A percentile compares a stretch with the other conserved stretches of the same genome.
Conservation (phyloP, 208 protist species). For the Phytomonas sp. region DNA sequence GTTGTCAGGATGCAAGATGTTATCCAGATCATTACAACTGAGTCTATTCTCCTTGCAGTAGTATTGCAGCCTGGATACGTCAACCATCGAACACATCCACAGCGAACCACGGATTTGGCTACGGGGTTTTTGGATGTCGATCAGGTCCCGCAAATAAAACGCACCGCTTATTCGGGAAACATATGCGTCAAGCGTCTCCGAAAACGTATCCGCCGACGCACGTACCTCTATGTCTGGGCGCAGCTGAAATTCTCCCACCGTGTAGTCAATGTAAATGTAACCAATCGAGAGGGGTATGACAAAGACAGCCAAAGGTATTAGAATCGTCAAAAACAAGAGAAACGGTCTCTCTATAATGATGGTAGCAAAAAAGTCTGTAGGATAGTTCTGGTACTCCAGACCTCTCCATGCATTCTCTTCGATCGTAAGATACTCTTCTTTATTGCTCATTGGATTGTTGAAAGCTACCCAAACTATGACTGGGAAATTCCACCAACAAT, state of each 20-base stretch:
- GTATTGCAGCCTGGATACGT: not conserved
- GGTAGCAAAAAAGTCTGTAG: conserved; percentile 18
- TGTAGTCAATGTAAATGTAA: conserved; percentile 18
- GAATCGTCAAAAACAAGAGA: conserved; percentile 1
- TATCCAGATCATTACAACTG: not conserved
- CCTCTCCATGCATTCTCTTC: conserved; percentile 24
- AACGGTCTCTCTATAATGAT: conserved; percentile 17
- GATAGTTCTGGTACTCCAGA: conserved; percentile 41
- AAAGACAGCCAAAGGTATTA: not conserved
- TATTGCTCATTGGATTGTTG: not conserved
- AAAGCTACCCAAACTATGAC: not conserved
- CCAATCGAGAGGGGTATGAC: conserved; percentile 37
- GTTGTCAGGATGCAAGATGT: conserved; percentile 5
- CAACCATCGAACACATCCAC: not conserved
- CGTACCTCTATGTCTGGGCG: conserved; percentile 13
- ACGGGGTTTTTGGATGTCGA: not conserved
- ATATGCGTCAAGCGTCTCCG: conserved; percentile 16
- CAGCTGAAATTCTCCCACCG: conserved; percentile 38
- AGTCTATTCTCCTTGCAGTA: not conserved
- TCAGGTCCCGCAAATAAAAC: not conserved
- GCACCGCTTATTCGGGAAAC: not conserved
- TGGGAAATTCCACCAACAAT: not conserved
- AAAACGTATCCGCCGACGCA: conserved; percentile 12
- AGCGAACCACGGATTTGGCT: not conserved
- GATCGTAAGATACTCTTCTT: conserved; percentile 17